Conservation (phyloP, 73 alveolate genomes). For the Blepharisma stoltei region DNA sequence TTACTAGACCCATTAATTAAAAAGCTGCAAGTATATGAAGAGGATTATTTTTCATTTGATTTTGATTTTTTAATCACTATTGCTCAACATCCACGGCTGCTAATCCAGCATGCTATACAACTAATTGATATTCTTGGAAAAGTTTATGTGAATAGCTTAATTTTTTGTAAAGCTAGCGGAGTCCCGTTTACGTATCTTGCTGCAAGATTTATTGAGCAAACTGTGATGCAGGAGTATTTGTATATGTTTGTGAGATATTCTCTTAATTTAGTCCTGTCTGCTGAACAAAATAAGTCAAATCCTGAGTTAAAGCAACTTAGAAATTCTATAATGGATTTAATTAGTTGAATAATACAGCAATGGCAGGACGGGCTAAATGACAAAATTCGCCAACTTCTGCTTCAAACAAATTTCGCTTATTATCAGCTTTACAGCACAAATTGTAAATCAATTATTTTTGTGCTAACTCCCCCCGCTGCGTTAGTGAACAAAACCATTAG, state of each 20-base stretch:
- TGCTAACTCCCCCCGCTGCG: too few relatives aligned
- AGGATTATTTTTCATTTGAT: constrained; percentile 50
- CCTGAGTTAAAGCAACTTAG: not conserved
- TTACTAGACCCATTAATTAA: constrained; percentile 83
- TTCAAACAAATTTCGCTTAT: not conserved
- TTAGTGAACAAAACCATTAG: too few relatives aligned
- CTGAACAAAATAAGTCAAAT: constrained; percentile 30
- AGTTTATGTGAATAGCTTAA: constrained; percentile 49
- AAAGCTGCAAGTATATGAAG: constrained; percentile 58
- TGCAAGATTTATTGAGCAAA: constrained; percentile 41
- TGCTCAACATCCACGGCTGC: constrained; percentile 74
- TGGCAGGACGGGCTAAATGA: not conserved
- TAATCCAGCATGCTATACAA: constrained; percentile 59
- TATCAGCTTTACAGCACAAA: not conserved
- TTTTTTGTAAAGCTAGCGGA: constrained; percentile 33
- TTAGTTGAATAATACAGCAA: not conserved
- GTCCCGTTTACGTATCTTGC: constrained; percentile 31
- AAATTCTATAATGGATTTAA: not conserved
- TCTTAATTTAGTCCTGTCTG: constrained; percentile 25
- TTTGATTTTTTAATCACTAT: constrained; percentile 63
- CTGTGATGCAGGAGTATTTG: constrained; percentile 43
- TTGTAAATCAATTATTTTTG: not conserved
- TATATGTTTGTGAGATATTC: constrained; percentile 22
- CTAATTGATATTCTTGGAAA: constrained; percentile 73
- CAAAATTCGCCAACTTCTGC: not conserved